Base-by-base conservation (phyloP, 495 filamentous ascomycete genomes). In the Penicillium lagena region DNA sequence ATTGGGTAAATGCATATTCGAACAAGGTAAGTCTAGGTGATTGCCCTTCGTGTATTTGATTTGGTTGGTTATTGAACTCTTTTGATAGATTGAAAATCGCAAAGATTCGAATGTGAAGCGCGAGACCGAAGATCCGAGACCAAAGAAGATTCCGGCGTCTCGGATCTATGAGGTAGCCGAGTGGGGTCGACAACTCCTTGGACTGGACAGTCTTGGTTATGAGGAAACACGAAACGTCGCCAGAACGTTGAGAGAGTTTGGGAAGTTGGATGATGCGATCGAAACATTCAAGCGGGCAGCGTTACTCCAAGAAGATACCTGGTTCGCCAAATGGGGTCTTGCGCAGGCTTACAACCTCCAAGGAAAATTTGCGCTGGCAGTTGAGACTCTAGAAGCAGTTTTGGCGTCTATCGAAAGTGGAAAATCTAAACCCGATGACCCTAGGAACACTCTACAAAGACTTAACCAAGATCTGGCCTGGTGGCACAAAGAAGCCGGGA, bases 261-360 rank as follows among this genome's bases (percentile, higher is more conserved):
- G 3, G 4, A 43, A 46, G 17, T 37, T 35, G 12, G 11, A 31
- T n/a, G 49, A 52, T 22, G 46, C 53, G 5, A 46, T 46, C 13
- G 40, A 52, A 39, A 29, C 43, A 35, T 56, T 56, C 37, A 52
- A 52, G 28, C 33, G 45, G 2, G 29, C 53, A 1, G 49, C 46
- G 2, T 37, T 45, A 0, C 43, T 56, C 7, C 31, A 32, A 3
- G 22, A 37, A 7, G 40, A 56, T 7, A 56, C 49, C n/a, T 56
- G 49, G 49, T 7, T 46, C 28, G 38, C 45, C 5, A 39, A 44
- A 30, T 49, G 42, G 43, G 49, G 53, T 3, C 39, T 56, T 7
- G 43, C 53, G 5, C 13, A 36, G 12, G 39, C 22, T 11, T 52
- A 49, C 44, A 43, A 33, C 7, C 17, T 11, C 9, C 35, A 46